A percentile compares a stretch with the other conserved stretches of the same genome.
Evolutionary conservation across 108 stramenopile genomes (phyloP).

Genomic region (Poteriospumella lacustris): DNA sequence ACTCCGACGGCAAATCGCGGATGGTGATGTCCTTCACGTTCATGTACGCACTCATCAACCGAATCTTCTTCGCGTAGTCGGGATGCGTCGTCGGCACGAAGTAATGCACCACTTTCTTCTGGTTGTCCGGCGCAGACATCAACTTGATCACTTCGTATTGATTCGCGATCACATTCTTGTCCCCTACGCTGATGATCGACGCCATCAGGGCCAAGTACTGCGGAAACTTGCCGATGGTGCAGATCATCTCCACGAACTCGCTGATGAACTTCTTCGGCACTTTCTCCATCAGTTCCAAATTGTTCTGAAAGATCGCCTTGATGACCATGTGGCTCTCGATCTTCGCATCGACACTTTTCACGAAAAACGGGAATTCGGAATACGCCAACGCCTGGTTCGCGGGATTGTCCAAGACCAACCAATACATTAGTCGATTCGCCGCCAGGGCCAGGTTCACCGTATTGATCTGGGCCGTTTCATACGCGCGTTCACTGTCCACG

Average conservation of each 20-base stretch:
- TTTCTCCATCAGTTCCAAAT: conserved; percentile 24
- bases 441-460: neutral
- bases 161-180: conserved; percentile 28
- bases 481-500: neutral
- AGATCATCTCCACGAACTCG: conserved; percentile 29
- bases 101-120: conserved; percentile 17
- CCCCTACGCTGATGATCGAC: conserved; percentile 17
- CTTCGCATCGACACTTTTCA: conserved; percentile 27
- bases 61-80: conserved; percentile 9
- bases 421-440: conserved; percentile 7
- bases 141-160: conserved; percentile 24
- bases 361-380: conserved; percentile 11
- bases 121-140: conserved; percentile 3
- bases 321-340: conserved; percentile 30
- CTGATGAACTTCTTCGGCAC: conserved; percentile 29
- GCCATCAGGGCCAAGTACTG: conserved; percentile 33
- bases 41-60: neutral
- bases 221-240: conserved; percentile 13
- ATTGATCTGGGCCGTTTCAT: neutral
- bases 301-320: conserved; percentile 32
- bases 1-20: conserved; percentile 2
- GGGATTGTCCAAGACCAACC: conserved; percentile 21
- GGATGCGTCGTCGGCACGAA: conserved; percentile 14
- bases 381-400: conserved; percentile 9
- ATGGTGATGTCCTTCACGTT: neutral